These are phyloP conservation scores for Cercospora sp. DNA, from an alignment of 2,329 filamentous ascomycete species.

Conservation along the genomic window DNA sequence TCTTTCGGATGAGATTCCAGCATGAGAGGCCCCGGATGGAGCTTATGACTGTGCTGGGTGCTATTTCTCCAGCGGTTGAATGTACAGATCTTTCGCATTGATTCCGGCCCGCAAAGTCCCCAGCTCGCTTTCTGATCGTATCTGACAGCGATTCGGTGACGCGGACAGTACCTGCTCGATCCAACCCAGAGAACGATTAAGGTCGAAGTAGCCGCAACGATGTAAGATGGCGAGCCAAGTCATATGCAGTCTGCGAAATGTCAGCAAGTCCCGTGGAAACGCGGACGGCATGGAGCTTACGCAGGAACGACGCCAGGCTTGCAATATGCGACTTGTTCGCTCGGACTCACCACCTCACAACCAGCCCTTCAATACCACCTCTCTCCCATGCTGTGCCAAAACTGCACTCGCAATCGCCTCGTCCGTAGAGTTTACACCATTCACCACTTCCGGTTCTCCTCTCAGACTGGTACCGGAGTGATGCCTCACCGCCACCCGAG, in stretches of 20 bases:
- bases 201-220: not conserved
- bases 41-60: not conserved
- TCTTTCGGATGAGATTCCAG: conserved; percentile 11
- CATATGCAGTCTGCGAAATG: not conserved
- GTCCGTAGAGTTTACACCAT: conserved; percentile 7
- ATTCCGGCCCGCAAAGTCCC: too few relatives aligned
- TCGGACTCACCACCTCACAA: not conserved
- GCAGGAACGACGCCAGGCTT: not conserved
- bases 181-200: not conserved
- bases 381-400: conserved; percentile 10
- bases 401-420: conserved; percentile 8
- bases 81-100: not conserved
- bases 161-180: too few relatives aligned
- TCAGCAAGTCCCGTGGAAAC: not conserved
- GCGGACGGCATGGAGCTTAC: not conserved
- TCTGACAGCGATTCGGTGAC: not conserved
- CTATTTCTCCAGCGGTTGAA: not conserved
- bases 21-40: not conserved
- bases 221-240: not conserved
- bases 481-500: conserved; percentile 10
- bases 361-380: conserved; percentile 17
- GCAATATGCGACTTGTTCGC: not conserved
- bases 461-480: not conserved
- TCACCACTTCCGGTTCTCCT: conserved; percentile 8
- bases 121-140: not conserved